Evolutionary conservation across 2,329 filamentous ascomycete genomes (phyloP).

Genomic region (Helotiales sp.): DNA sequence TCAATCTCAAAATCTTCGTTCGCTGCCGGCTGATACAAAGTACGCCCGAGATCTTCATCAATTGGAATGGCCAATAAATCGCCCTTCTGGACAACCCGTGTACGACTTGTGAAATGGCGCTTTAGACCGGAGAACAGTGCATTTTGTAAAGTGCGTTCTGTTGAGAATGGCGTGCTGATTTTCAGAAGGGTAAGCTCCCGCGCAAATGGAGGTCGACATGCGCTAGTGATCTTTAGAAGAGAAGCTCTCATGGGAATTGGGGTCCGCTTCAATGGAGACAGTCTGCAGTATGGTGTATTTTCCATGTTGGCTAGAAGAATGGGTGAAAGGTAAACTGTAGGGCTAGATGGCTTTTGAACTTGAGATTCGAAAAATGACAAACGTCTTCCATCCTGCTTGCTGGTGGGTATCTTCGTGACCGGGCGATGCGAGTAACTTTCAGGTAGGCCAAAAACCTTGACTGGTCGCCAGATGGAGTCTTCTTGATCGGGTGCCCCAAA

Average conservation of each 20-base stretch:
- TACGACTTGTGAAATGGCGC: constrained; percentile 82
- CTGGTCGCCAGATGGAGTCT: constrained; percentile 74
- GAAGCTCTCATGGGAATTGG: constrained; percentile 55
- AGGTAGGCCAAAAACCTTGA: constrained; percentile 86
- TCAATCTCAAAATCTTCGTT: constrained; percentile 70
- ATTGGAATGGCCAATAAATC: constrained; percentile 90
- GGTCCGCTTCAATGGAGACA: constrained; percentile 69
- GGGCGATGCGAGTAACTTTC: constrained; percentile 70
- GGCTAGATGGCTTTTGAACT: constrained; percentile 62
- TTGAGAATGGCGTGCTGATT: constrained; percentile 85
- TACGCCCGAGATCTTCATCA: constrained; percentile 81
- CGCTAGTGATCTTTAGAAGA: constrained; percentile 60
- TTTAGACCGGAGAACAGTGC: constrained; percentile 87
- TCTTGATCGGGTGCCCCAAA: constrained; percentile 69
- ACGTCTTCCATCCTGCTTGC: constrained; percentile 56
- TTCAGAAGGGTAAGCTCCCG: constrained; percentile 86
- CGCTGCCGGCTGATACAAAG: constrained; percentile 73
- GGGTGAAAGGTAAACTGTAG: constrained; percentile 78
- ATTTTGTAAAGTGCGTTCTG: constrained; percentile 82
- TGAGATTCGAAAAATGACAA: constrained; percentile 72
- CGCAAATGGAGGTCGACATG: constrained; percentile 62
- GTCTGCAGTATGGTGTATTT: constrained; percentile 75
- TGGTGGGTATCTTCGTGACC: constrained; percentile 64
- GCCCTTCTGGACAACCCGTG: constrained; percentile 81
- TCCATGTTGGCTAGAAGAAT: constrained; percentile 86